Percentiles rank a stretch among this genome's conserved stretches.
phyloP scores from a whole-genome alignment of 2,329 filamentous ascomycete genomes.

The Verticillium nonalfalfae region DNA sequence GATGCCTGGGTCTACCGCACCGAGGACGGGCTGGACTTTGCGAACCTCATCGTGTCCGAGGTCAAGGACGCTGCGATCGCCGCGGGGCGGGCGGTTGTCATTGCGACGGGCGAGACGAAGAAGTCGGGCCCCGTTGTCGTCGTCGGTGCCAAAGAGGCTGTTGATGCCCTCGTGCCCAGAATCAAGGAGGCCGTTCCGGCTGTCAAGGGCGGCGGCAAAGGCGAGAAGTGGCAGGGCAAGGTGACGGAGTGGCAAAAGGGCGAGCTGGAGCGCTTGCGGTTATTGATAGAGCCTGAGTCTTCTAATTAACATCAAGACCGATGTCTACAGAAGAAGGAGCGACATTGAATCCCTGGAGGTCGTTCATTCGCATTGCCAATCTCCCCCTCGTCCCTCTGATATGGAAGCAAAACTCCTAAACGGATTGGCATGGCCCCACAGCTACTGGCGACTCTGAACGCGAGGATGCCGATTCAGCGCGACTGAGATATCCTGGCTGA shows the following conservation, averaged over 20 bases:
- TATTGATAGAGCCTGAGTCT: conserved; percentile 1
- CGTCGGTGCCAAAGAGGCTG: conserved; percentile 14
- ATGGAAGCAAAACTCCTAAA: too few species aligned
- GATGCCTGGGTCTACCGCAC: conserved; percentile 17
- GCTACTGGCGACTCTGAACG: too few species aligned
- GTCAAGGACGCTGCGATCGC: conserved; percentile 12
- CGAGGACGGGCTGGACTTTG: conserved; percentile 19
- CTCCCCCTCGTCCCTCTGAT: too few species aligned
- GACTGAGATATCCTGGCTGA: too few species aligned
- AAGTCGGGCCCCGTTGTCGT: conserved; percentile 16
- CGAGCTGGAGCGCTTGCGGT: conserved; percentile 14
- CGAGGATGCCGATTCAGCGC: too few species aligned
- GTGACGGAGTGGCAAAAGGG: conserved; percentile 18
- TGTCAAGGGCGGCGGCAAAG: conserved; percentile 20
- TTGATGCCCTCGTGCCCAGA: conserved; percentile 11
- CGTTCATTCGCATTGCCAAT: too few species aligned
- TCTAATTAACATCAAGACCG: too few species aligned
- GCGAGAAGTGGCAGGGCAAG: conserved; percentile 24
- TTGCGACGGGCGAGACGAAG: conserved; percentile 19
- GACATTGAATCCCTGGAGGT: too few species aligned
- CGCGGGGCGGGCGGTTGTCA: conserved; percentile 9
- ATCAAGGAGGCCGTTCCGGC: conserved; percentile 13
- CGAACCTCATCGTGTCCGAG: conserved; percentile 19
- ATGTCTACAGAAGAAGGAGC: too few species aligned
- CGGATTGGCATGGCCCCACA: too few species aligned